Base-by-base conservation (phyloP, 148 eudicot genomes). In the Hydrangea macrophylla region DNA sequence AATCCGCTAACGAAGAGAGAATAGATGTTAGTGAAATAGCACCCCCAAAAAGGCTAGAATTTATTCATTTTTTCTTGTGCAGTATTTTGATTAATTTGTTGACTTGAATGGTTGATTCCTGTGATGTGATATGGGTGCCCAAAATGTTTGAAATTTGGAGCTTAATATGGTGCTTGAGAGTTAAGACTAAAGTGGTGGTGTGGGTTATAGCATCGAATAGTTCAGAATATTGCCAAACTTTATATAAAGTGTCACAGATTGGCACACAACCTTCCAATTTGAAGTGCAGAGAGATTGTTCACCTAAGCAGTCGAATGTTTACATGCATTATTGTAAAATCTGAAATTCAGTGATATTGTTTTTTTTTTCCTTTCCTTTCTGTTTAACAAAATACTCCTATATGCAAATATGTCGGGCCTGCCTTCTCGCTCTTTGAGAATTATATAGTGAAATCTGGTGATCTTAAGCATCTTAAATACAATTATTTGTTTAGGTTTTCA, bases 191-290 rank as follows among this genome's bases (percentile, higher is more conserved):
- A n/a, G n/a, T n/a, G n/a, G n/a, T n/a, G n/a, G n/a, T n/a, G n/a
- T n/a, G n/a, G n/a, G n/a, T n/a, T n/a, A n/a, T n/a, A n/a, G n/a
- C 39, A 35, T 3, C 39, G 5, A 35, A 35, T 35, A 8, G 39
- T 3, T 35, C 39, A 3, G 39, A 3, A 35, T 4, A 35, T 35
- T 35, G 39, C 39, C 8, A 35, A 3, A 35, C 39, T 35, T 35
- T 3, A 11, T 11, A 13, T 42, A 15, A 42, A 13, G 48, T 42
- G 3, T 42, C 17, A 18, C 48, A 11, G 6, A 11, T 18, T 10
- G 59, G 59, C 27, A 56, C 32, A 57, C 37, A 28, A 18, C 36
- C 36, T 57, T 57, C 59, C 28, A 57, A 57, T 17, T 30, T 57
- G 60, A 57, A 30, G 32, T 57, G 9, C 20, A 0, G 33, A 35